These are phyloP conservation scores for Populus euphratica DNA, from an alignment of 345 rosid genomes.

Conservation along the genomic window DNA sequence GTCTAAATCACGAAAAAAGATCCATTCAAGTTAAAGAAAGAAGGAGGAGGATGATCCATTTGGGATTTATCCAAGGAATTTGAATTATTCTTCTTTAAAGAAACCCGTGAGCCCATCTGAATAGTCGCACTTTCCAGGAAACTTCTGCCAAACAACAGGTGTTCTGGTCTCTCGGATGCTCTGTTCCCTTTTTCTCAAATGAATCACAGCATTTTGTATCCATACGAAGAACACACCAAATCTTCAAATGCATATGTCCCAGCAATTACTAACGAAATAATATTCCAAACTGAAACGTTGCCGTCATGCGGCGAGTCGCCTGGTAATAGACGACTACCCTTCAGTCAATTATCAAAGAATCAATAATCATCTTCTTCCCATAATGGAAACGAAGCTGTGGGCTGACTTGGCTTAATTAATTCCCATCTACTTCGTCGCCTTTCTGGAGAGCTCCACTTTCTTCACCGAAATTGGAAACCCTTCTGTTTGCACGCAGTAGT, in stretches of 20 bases:
- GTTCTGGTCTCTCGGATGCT: not conserved
- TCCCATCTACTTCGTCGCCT: too few species aligned
- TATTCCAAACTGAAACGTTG: too few species aligned
- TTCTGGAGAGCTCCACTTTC: too few species aligned
- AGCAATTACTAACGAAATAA: not conserved
- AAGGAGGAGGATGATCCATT: too few species aligned
- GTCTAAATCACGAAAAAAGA: not conserved
- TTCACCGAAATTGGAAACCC: too few species aligned
- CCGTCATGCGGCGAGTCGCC: not conserved
- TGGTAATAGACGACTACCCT: not conserved
- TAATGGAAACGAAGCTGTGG: too few species aligned
- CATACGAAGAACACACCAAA: not conserved
- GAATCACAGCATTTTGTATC: not conserved
- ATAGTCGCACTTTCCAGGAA: not conserved
- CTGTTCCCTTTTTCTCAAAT: not conserved
- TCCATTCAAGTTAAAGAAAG: too few species aligned
- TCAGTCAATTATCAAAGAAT: too few species aligned
- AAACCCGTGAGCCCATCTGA: not conserved
- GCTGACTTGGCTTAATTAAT: too few species aligned
- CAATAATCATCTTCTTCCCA: too few species aligned
- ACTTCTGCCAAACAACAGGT: not conserved
- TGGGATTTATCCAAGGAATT: not conserved
- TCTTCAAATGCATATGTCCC: not conserved
- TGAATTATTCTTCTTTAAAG: not conserved
- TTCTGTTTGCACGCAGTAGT: too few species aligned